These are phyloP conservation scores for Neofusicoccum laricinum DNA, from an alignment of 2,329 filamentous ascomycete species.

Conservation along the genomic window DNA sequence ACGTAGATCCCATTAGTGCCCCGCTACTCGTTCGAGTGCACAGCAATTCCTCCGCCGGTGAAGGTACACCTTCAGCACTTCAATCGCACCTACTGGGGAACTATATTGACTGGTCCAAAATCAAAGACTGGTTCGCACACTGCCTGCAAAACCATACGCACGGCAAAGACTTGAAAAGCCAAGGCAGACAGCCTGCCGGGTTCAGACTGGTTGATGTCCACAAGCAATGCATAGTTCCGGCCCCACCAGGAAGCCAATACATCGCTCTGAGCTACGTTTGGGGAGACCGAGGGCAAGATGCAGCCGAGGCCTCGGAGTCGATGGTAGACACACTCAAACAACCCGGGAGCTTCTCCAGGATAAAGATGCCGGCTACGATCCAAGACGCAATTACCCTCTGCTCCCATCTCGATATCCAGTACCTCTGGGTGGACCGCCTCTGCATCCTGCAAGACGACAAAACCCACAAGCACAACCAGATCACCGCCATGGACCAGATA, in stretches of 20 bases:
- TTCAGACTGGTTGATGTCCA: too few relatives aligned
- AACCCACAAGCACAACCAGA: neutral
- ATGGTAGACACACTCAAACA: neutral
- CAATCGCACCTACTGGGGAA: too few relatives aligned
- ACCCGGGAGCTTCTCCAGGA: neutral
- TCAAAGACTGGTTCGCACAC: too few relatives aligned
- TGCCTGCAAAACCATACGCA: too few relatives aligned
- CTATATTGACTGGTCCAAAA: too few relatives aligned
- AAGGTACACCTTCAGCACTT: too few relatives aligned
- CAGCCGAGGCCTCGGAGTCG: neutral
- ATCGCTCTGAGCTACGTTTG: conserved; percentile 12
- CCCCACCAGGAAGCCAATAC: neutral
- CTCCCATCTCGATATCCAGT: neutral
- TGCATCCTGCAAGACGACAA: conserved; percentile 12
- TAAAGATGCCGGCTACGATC: neutral
- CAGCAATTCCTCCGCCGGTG: too few relatives aligned
- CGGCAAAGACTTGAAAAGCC: too few relatives aligned
- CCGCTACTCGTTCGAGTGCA: too few relatives aligned
- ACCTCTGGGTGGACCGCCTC: neutral
- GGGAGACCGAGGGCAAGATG: neutral
- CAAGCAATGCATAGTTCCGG: too few relatives aligned
- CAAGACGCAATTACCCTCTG: neutral
- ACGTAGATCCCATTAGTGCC: too few relatives aligned
- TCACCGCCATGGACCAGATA: conserved; percentile 8
- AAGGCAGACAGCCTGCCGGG: too few relatives aligned